Evolutionary conservation across 1,284 basidiomycete species (phyloP).

Genomic region (Coniferiporia sulphurascens): DNA sequence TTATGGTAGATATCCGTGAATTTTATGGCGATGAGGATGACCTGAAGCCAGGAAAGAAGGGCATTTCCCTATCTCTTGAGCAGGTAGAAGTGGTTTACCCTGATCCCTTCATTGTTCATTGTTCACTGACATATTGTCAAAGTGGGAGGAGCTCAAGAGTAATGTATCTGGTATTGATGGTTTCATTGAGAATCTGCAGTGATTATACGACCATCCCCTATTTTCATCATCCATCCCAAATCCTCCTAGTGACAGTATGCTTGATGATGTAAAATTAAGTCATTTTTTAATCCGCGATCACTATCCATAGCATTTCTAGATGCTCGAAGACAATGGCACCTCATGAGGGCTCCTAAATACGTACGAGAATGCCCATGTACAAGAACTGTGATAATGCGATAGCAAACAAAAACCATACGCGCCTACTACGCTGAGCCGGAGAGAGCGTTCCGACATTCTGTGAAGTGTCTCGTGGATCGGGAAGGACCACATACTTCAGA

Average conservation of each 20-base stretch:
- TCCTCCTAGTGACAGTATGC: background rate
- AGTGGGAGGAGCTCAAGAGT: constrained; percentile 60
- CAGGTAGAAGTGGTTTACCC: constrained; percentile 44
- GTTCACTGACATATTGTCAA: background rate
- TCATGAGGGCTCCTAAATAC: constrained; percentile 7
- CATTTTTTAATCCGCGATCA: background rate
- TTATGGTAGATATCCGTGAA: constrained; percentile 74
- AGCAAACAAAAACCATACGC: constrained; percentile 22
- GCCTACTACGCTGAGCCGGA: constrained; percentile 19
- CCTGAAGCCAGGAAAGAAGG: constrained; percentile 80
- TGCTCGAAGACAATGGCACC: no score
- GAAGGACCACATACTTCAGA: constrained; percentile 22
- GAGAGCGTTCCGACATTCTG: constrained; percentile 18
- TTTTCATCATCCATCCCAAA: background rate
- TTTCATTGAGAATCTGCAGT: constrained; percentile 38
- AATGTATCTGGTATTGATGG: constrained; percentile 43
- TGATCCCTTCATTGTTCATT: background rate
- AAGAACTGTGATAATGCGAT: constrained; percentile 20
- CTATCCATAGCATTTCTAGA: background rate
- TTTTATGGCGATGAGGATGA: constrained; percentile 61
- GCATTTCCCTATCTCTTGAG: constrained; percentile 65
- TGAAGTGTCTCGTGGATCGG: constrained; percentile 19
- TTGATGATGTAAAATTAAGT: background rate
- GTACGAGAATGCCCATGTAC: constrained; percentile 22
- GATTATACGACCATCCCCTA: background rate